These are phyloP conservation scores for Beta vulgaris DNA, from an alignment of 148 eudicot genomes.

Conservation along the genomic window DNA sequence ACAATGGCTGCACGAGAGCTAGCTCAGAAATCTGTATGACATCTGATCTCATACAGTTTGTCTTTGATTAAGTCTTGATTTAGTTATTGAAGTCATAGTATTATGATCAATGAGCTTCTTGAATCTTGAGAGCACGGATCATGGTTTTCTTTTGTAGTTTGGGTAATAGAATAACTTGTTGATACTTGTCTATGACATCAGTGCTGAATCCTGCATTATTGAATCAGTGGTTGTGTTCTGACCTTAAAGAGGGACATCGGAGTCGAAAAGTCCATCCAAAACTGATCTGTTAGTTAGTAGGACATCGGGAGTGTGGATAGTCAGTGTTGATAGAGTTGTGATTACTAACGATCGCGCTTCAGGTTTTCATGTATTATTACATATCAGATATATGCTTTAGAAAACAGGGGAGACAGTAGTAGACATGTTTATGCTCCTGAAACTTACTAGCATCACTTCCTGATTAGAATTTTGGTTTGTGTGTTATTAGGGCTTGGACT, in stretches of 20 bases:
- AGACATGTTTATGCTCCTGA: neutral
- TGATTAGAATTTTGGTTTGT: slow-evolving; percentile 17
- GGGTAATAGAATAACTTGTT: neutral
- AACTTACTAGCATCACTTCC: neutral
- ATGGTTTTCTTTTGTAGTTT: neutral
- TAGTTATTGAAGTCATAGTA: neutral
- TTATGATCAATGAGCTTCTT: neutral
- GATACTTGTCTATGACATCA: neutral
- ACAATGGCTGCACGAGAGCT: slow-evolving; percentile 99
- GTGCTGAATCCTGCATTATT: neutral
- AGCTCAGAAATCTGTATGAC: slow-evolving; percentile 82
- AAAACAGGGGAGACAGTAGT: neutral
- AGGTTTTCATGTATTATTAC: too few relatives aligned
- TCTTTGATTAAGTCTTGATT: neutral
- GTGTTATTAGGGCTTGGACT: slow-evolving; percentile 79
- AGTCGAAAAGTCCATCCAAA: neutral
- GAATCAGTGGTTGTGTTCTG: neutral
- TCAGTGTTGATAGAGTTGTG: neutral
- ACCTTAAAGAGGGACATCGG: neutral
- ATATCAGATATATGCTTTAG: neutral
- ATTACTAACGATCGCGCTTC: neutral
- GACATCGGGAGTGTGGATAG: too few relatives aligned
- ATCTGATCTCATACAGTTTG: slow-evolving; percentile 9
- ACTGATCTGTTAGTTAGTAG: too few relatives aligned
- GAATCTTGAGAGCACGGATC: neutral